Evolutionary conservation across 2,329 filamentous ascomycete species (phyloP).

Genomic region (Fusarium sp.): DNA sequence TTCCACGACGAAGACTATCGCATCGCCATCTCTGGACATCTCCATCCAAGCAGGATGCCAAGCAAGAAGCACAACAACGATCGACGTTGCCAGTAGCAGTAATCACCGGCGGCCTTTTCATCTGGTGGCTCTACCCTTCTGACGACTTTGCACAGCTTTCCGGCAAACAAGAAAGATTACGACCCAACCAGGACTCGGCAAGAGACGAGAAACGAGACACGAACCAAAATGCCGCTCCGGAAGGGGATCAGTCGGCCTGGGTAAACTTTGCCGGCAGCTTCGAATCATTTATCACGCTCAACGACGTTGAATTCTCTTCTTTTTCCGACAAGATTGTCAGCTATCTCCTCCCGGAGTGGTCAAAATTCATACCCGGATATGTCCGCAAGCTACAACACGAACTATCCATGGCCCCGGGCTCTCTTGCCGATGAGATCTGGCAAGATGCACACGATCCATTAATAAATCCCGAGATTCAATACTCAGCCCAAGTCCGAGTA

Average conservation of each 20-base stretch:
- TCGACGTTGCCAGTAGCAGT: slow-evolving; percentile 52
- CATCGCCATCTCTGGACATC: slow-evolving; percentile 41
- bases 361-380: slow-evolving; percentile 79
- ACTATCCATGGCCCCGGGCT: slow-evolving; percentile 87
- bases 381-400: slow-evolving; percentile 88
- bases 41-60: slow-evolving; percentile 30
- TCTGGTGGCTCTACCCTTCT: slow-evolving; percentile 61
- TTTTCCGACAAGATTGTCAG: slow-evolving; percentile 73
- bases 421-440: slow-evolving; percentile 94
- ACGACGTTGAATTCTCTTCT: slow-evolving; percentile 67
- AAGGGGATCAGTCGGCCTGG: slow-evolving; percentile 60
- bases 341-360: slow-evolving; percentile 86
- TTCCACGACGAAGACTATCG: slow-evolving; percentile 35
- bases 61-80: slow-evolving; percentile 42
- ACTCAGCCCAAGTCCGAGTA: slow-evolving; percentile 84
- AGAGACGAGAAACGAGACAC: slow-evolving; percentile 32
- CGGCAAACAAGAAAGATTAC: slow-evolving; percentile 22
- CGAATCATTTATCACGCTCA: slow-evolving; percentile 66
- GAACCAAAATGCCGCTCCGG: slow-evolving; percentile 31
- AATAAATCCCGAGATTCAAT: slow-evolving; percentile 87
- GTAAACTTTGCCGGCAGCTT: slow-evolving; percentile 61
- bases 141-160: slow-evolving; percentile 58
- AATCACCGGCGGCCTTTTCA: slow-evolving; percentile 55
- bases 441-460: slow-evolving; percentile 86
- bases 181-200: slow-evolving; percentile 13